Base-by-base conservation (phyloP, 2,329 filamentous ascomycete genomes). In the Nakataea oryzae region DNA sequence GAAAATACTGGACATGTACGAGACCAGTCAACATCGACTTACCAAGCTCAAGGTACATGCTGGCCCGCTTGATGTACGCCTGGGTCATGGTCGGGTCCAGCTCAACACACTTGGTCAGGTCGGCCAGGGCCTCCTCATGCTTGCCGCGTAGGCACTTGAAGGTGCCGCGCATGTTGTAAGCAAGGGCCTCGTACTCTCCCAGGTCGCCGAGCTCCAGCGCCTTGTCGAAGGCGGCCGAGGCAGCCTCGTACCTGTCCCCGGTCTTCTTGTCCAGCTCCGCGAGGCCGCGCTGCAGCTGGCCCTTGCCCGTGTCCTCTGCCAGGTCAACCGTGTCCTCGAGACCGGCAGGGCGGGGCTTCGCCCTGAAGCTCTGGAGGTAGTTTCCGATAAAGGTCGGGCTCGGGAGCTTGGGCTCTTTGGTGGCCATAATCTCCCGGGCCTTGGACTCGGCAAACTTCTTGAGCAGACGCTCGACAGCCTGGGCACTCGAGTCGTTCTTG, bases 21-120 rank as follows among this genome's bases (percentile, higher is more conserved):
- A 8, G 9, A 17, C 1, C 11, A 8, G 30, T 17, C 27, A 32
- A 30, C 34, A 21, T 13, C 8, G 41, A 72, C 84, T 69, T 81
- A 89, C 89, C 93, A 64, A 95, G 86, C 78, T 99, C 95, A 54
- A 99, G 82, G 74, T 96, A 91, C 88, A 99, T 96, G 82, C 93
- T 97, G 62, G 95, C 95, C 64, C 95, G 89, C 83, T 99, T 99
- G 79, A 99, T 96, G 75, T 96, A 97, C 79, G 91, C 96, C 79
- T 99, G 95, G 9, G 92, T 96, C 78, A 97, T 81, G 11, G 85
- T 81, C 17, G 91, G 90, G 70, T 97, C 88, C 58, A 97, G 80
- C 75, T 96, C 91, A 63, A 97, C 89, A 74, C 91, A 96, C 85
- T 90, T 95, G 75, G 92, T 91, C 71, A 99, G 84, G 72, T 97